Evolutionary conservation across 2,329 filamentous ascomycete genomes (phyloP).

Genomic region (Talaromyces sp.): DNA sequence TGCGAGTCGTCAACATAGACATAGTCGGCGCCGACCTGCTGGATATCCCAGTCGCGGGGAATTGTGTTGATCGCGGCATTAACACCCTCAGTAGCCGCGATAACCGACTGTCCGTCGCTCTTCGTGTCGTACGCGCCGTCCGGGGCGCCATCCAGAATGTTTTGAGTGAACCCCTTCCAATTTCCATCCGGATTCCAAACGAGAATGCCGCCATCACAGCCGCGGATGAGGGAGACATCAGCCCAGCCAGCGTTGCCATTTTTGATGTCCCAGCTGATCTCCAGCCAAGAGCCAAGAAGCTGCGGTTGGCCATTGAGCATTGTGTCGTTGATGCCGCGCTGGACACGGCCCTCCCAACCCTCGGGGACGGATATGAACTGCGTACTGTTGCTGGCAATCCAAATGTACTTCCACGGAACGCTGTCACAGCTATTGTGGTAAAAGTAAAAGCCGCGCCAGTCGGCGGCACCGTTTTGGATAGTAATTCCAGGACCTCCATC

Average conservation of each 20-base stretch:
- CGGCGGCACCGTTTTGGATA: neutral
- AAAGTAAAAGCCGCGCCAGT: conserved; percentile 6
- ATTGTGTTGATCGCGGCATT: conserved; percentile 3
- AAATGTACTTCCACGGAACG: conserved; percentile 7
- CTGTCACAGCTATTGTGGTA: conserved; percentile 6
- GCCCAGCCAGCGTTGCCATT: conserved; percentile 4
- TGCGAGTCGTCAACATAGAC: conserved; percentile 3
- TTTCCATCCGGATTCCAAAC: conserved; percentile 3
- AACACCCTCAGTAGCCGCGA: neutral
- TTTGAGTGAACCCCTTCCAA: conserved; percentile 6
- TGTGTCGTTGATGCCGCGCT: neutral
- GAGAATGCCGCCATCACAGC: conserved; percentile 4
- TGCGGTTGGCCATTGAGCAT: conserved; percentile 4
- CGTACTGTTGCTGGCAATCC: conserved; percentile 2
- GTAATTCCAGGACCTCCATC: conserved; percentile 5
- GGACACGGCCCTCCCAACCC: conserved; percentile 4
- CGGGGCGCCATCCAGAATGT: conserved; percentile 2
- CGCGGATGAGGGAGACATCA: conserved; percentile 5
- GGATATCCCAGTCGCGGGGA: conserved; percentile 4
- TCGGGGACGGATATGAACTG: conserved; percentile 1
- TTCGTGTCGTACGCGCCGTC: conserved; percentile 4
- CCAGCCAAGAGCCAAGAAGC: conserved; percentile 6
- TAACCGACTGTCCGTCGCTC: conserved; percentile 5
- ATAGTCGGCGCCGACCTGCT: neutral
- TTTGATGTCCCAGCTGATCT: conserved; percentile 1